phyloP scores from a whole-genome alignment of 1,139 yeast species.

The Diutina ranongensis region DNA sequence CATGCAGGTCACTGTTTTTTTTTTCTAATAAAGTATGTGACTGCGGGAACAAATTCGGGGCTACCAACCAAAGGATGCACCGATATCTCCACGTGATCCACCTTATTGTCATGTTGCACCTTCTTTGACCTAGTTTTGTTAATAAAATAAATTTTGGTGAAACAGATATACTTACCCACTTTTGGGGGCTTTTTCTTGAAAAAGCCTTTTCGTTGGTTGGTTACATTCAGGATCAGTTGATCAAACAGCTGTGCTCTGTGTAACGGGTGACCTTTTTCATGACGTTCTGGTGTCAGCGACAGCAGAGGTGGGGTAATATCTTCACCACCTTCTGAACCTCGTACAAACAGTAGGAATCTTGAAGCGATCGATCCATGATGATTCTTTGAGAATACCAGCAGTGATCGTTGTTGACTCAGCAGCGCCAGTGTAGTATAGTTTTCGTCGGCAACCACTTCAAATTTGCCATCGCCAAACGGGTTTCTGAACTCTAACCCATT shows the following conservation, averaged over 20 bases:
- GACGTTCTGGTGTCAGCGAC: neutral
- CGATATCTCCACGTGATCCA: too few species aligned
- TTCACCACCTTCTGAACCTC: neutral
- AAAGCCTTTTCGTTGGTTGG: neutral
- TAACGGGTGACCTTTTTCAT: neutral
- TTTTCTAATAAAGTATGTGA: too few species aligned
- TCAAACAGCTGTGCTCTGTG: neutral
- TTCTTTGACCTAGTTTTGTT: too few species aligned
- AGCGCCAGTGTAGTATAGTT: neutral
- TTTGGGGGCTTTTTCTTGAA: neutral
- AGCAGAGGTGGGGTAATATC: neutral
- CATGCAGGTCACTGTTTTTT: too few species aligned
- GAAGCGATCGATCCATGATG: constrained; percentile 2
- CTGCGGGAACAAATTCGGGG: too few species aligned
- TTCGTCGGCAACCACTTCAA: constrained; percentile 1
- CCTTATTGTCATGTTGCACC: too few species aligned
- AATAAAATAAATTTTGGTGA: too few species aligned
- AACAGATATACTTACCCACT: constrained; percentile 1
- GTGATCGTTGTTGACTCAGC: constrained; percentile 1
- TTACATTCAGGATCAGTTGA: neutral
- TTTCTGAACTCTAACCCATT: neutral
- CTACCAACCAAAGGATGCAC: too few species aligned
- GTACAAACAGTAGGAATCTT: neutral
- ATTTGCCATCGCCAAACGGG: constrained; percentile 5
- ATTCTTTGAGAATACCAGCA: constrained; percentile 3